phyloP scores from a whole-genome alignment of 306 rosid genomes.

The Myrica gale region DNA sequence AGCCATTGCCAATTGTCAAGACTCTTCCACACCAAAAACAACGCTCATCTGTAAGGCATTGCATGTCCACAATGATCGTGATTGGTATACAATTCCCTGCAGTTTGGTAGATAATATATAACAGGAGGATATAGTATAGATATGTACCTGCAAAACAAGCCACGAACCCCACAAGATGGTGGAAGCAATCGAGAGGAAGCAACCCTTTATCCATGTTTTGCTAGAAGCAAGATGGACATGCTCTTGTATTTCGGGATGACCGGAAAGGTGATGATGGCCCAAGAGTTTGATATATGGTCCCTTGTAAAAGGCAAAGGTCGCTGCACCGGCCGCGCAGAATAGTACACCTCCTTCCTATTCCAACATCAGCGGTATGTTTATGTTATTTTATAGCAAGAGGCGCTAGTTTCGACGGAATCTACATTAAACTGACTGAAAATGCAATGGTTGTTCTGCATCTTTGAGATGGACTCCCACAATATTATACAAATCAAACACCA shows the following conservation, averaged over 20 bases:
- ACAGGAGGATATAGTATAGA: background rate
- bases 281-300: conserved; percentile 57
- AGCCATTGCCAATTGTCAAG: background rate
- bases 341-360: conserved; percentile 54
- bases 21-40: background rate
- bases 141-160: conserved; percentile 74
- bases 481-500: too few relatives aligned
- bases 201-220: conserved; percentile 71
- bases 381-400: too few relatives aligned
- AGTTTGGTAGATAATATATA: background rate
- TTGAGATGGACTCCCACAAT: too few relatives aligned
- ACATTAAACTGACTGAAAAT: too few relatives aligned
- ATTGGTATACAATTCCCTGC: background rate
- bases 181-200: conserved; percentile 75
- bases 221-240: conserved; percentile 25
- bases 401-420: too few relatives aligned
- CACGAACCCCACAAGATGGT: conserved; percentile 66
- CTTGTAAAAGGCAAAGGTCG: conserved; percentile 61
- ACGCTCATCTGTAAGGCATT: background rate
- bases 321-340: conserved; percentile 61
- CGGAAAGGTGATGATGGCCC: conserved; percentile 34
- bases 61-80: background rate
- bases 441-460: too few relatives aligned
- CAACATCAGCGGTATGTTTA: too few relatives aligned
- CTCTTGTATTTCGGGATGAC: conserved; percentile 26